A percentile compares a stretch with the other conserved stretches of the same genome.
phyloP scores from a whole-genome alignment of 129 eudicot genomes.

The Arctium minus region DNA sequence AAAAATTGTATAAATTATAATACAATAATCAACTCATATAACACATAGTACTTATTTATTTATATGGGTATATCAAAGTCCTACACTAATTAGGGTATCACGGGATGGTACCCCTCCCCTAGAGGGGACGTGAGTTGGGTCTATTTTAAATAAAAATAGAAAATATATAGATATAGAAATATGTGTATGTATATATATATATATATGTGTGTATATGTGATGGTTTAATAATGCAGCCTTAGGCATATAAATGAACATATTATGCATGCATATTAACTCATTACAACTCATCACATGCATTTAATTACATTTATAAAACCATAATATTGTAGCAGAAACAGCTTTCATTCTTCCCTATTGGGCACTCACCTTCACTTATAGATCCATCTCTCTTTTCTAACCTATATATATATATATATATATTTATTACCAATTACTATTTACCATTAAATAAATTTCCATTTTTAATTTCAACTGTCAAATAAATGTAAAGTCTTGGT shows the following conservation, averaged over 20 bases:
- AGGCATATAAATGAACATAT: slow-evolving; percentile 8
- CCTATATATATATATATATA: background rate
- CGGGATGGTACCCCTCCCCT: slow-evolving; percentile 7
- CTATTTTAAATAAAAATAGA: background rate
- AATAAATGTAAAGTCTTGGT: no score
- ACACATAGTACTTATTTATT: background rate
- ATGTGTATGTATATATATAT: slow-evolving; percentile 3
- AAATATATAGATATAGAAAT: slow-evolving; percentile 6
- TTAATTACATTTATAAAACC: slow-evolving; percentile 32
- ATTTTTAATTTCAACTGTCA: no score
- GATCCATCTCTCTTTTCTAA: slow-evolving; percentile 15
- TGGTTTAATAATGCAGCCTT: background rate
- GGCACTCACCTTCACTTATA: slow-evolving; percentile 24
- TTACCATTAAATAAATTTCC: background rate
- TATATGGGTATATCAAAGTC: background rate
- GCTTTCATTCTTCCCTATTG: slow-evolving; percentile 21
- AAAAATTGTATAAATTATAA: background rate
- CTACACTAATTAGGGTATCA: slow-evolving; percentile 24
- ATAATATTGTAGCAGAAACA: slow-evolving; percentile 26
- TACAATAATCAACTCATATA: background rate
- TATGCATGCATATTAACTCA: slow-evolving; percentile 17
- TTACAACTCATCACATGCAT: slow-evolving; percentile 27
- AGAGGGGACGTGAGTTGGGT: slow-evolving; percentile 12
- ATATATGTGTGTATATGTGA: background rate
- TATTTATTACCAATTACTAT: background rate